Evolutionary conservation across 2,329 filamentous ascomycete species (phyloP).

Genomic region (Trichophyton schoenleinii): DNA sequence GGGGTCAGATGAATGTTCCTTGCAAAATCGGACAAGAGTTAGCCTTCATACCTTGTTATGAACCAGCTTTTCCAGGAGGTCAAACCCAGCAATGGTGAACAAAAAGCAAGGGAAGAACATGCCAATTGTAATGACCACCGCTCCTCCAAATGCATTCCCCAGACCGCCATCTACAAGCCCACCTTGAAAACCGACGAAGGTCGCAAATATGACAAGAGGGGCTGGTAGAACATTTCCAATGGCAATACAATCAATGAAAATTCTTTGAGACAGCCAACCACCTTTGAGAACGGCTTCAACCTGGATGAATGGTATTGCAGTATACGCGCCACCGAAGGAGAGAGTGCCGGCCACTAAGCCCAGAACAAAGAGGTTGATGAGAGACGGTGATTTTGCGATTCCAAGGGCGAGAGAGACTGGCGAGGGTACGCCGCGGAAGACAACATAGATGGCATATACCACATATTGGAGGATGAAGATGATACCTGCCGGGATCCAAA

Average conservation of each 20-base stretch:
- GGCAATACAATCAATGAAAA: background rate
- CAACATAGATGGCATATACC: background rate
- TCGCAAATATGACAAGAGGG: conserved; percentile 1
- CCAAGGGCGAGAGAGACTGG: background rate
- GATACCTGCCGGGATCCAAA: background rate
- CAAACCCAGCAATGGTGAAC: background rate
- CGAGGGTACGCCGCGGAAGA: background rate
- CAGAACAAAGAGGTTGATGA: background rate
- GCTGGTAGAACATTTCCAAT: conserved; percentile 2
- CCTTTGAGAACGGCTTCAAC: background rate
- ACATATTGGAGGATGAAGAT: background rate
- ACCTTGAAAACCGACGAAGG: conserved; percentile 1
- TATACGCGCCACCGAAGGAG: background rate
- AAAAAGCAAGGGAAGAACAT: background rate
- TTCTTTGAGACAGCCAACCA: background rate
- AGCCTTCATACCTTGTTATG: background rate
- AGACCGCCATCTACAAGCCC: background rate
- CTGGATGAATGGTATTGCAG: background rate
- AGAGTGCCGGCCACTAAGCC: background rate
- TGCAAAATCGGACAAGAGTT: background rate
- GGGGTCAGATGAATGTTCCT: background rate
- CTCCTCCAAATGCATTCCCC: background rate
- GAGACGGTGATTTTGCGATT: background rate
- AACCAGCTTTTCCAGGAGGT: background rate
- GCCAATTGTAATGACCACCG: background rate